phyloP scores from a whole-genome alignment of 768 basidiomycete species.

The Punctularia strigosozonata region DNA sequence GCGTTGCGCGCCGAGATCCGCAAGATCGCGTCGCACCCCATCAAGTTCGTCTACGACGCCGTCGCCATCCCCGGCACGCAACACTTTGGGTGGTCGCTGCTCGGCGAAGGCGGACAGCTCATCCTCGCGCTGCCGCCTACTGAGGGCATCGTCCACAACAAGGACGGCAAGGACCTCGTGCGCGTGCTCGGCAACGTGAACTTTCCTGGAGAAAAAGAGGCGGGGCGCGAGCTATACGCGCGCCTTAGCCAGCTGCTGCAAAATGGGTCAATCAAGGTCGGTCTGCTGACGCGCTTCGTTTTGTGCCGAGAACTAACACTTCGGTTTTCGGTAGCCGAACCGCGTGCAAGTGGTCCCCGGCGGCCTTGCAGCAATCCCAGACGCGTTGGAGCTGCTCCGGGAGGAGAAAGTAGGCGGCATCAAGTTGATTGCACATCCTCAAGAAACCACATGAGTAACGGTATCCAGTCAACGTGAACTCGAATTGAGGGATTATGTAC shows the following conservation, averaged over 20 bases:
- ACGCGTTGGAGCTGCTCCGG: slow-evolving; percentile 29
- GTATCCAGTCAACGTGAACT: no score
- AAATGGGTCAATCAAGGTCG: slow-evolving; percentile 12
- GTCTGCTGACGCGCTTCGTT: no score
- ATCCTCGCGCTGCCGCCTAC: slow-evolving; percentile 10
- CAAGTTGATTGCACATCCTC: slow-evolving; percentile 32
- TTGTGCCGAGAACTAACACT: no score
- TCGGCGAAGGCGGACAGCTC: slow-evolving; percentile 26
- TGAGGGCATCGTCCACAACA: not conserved
- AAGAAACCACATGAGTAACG: no score
- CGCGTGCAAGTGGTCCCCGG: not conserved
- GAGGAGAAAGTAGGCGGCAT: slow-evolving; percentile 28
- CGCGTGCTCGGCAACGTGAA: slow-evolving; percentile 7
- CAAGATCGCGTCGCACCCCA: slow-evolving; percentile 1
- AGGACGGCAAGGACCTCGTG: not conserved
- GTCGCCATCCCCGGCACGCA: slow-evolving; percentile 27
- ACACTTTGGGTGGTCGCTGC: slow-evolving; percentile 21
- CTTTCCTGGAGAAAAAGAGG: slow-evolving; percentile 3
- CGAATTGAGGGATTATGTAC: no score
- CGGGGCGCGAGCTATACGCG: slow-evolving; percentile 11
- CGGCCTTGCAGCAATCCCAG: slow-evolving; percentile 15
- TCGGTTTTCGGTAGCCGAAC: slow-evolving; percentile 4
- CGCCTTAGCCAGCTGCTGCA: slow-evolving; percentile 8
- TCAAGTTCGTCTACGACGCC: slow-evolving; percentile 18
- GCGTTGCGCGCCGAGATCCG: not conserved